Evolutionary conservation across 257 asterid species (phyloP).

Genomic region (Solanum medicagineum): DNA sequence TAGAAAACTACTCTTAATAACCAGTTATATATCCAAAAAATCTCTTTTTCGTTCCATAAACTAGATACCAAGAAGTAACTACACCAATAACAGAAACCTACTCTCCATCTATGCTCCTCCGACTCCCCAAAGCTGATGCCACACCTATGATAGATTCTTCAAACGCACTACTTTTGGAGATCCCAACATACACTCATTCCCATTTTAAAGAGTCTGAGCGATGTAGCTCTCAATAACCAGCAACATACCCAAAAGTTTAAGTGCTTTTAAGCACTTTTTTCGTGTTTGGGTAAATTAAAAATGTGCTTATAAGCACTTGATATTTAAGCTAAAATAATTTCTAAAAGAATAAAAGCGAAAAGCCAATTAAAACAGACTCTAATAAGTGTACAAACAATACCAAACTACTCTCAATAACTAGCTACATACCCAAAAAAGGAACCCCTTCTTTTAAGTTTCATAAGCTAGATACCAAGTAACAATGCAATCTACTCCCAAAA

Average conservation of each 20-base stretch:
- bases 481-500: background rate
- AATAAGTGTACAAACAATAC: background rate
- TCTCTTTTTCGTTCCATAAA: background rate
- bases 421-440: background rate
- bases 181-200: background rate
- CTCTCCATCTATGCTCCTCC: background rate
- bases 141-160: background rate
- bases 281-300: too few relatives aligned
- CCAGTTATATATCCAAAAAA: background rate
- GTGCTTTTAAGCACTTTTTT: too few relatives aligned
- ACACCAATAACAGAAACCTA: background rate
- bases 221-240: background rate
- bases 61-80: background rate
- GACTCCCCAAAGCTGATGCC: background rate
- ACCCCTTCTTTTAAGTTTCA: background rate
- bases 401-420: background rate
- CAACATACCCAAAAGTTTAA: background rate
- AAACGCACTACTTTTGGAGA: background rate
- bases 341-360: too few relatives aligned
- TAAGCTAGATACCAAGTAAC: background rate
- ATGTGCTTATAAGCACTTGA: too few relatives aligned
- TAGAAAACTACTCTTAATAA: background rate
- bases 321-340: too few relatives aligned
- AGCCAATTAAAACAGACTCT: too few relatives aligned
- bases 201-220: background rate